Evolutionary conservation across 257 asterid species (phyloP).

Genomic region (Scutellaria minor): DNA sequence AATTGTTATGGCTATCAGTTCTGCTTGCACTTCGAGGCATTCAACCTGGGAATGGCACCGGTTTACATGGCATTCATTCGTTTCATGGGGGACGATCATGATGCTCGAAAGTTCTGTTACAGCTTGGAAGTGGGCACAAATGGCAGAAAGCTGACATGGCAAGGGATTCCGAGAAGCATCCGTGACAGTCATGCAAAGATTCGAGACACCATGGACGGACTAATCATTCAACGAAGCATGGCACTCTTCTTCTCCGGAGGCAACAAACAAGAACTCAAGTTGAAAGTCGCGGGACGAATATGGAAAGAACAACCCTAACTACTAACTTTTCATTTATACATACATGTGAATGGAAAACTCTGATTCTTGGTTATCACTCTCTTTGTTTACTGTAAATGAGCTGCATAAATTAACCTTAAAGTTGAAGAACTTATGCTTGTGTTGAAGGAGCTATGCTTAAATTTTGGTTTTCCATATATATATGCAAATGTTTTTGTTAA

Average conservation of each 20-base stretch:
- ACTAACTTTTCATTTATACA: constrained; percentile 2
- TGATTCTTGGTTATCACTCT: constrained; percentile 9
- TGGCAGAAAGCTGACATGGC: constrained; percentile 57
- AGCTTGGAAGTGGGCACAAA: constrained; percentile 50
- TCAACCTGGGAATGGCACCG: constrained; percentile 51
- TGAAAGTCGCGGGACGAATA: constrained; percentile 51
- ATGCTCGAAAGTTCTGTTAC: constrained; percentile 48
- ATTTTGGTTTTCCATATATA: background rate
- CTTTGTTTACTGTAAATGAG: constrained; percentile 32
- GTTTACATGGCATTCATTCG: constrained; percentile 60
- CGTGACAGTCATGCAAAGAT: constrained; percentile 52
- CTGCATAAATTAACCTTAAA: constrained; percentile 22
- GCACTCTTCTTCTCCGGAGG: constrained; percentile 59
- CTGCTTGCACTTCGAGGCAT: constrained; percentile 62
- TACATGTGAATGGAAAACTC: constrained; percentile 29
- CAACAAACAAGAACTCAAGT: constrained; percentile 48
- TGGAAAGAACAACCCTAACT: constrained; percentile 49
- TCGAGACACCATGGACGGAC: constrained; percentile 58
- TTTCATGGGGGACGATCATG: constrained; percentile 58
- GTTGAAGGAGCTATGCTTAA: background rate
- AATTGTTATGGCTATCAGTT: constrained; percentile 53
- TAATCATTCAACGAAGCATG: constrained; percentile 52
- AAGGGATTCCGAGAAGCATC: constrained; percentile 60
- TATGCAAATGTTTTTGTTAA: too few species aligned
- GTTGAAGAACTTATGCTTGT: background rate